These are phyloP conservation scores for Rhizoclosmatium globosum DNA, from an alignment of 192 early-diverging fungal genomes.

Conservation along the genomic window DNA sequence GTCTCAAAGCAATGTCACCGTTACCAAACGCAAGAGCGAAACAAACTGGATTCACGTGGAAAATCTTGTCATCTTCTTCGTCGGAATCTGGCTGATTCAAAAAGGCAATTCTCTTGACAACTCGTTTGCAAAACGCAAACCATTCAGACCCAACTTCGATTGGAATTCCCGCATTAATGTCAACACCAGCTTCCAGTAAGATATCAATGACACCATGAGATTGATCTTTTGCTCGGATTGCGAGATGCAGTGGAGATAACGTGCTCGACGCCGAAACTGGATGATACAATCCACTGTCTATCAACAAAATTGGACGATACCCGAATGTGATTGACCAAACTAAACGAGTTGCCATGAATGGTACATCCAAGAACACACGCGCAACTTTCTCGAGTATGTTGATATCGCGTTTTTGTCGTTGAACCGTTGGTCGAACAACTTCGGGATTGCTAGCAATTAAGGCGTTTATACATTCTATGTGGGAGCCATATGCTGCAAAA, in stretches of 20 bases:
- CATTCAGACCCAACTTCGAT: constrained; percentile 31
- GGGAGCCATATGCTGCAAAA: constrained; percentile 40
- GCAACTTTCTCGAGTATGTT: not conserved
- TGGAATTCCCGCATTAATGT: constrained; percentile 33
- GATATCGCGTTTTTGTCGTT: constrained; percentile 2
- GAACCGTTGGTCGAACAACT: not conserved
- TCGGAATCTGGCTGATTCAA: not conserved
- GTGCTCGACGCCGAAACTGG: not conserved
- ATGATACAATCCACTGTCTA: not conserved
- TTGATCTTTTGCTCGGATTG: constrained; percentile 27
- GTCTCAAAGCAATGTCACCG: constrained; percentile 16
- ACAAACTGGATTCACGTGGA: constrained; percentile 25
- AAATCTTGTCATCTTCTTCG: constrained; percentile 14
- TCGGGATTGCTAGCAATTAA: constrained; percentile 20
- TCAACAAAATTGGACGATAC: constrained; percentile 1
- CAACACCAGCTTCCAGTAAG: constrained; percentile 25
- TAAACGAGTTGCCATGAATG: constrained; percentile 1
- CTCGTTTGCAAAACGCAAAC: constrained; percentile 9
- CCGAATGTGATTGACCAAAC: constrained; percentile 20
- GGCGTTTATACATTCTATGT: constrained; percentile 23
- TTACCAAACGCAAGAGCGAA: constrained; percentile 39
- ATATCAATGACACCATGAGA: constrained; percentile 26
- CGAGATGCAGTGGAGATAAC: constrained; percentile 38
- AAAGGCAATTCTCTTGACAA: constrained; percentile 6
- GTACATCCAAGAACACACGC: not conserved